A percentile compares a stretch with the other conserved stretches of the same genome.
Evolutionary conservation across 352 stramenopile genomes (phyloP).

Genomic region (Globisporangium viniferum): DNA sequence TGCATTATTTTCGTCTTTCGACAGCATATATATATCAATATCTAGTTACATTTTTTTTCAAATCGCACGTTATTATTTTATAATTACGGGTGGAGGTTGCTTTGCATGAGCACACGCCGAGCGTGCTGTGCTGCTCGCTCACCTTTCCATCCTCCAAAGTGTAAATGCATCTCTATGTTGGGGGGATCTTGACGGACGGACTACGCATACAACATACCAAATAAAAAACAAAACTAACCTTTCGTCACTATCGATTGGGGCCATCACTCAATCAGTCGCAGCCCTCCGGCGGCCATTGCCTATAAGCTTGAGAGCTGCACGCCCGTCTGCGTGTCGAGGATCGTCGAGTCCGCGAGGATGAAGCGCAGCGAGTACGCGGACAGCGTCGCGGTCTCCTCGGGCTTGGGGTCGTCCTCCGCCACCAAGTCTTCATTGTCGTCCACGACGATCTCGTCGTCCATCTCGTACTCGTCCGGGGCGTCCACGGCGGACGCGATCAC

Average conservation of each 20-base stretch:
- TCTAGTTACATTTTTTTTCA: too few relatives aligned
- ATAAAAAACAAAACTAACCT: slow-evolving; percentile 9
- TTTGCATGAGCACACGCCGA: background rate
- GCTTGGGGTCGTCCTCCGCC: slow-evolving; percentile 4
- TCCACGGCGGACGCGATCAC: slow-evolving; percentile 50
- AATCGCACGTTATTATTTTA: too few relatives aligned
- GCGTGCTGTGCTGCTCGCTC: too few relatives aligned
- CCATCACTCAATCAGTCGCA: background rate
- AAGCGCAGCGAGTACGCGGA: slow-evolving; percentile 81
- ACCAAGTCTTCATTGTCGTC: slow-evolving; percentile 27
- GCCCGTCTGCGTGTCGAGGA: slow-evolving; percentile 63
- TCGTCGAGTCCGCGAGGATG: slow-evolving; percentile 72
- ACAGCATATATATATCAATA: too few relatives aligned
- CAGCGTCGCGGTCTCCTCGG: slow-evolving; percentile 23
- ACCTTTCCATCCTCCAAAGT: background rate
- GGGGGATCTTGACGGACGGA: background rate
- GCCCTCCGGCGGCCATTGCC: background rate
- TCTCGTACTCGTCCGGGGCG: slow-evolving; percentile 40
- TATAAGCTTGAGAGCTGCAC: slow-evolving; percentile 26
- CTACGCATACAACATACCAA: background rate
- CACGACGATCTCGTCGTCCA: slow-evolving; percentile 34
- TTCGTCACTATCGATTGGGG: background rate
- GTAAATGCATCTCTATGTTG: slow-evolving; percentile 7
- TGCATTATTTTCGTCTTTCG: too few relatives aligned
- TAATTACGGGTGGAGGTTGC: too few relatives aligned